Percentiles rank a stretch among this genome's conserved stretches.
Evolutionary conservation across 2,329 filamentous ascomycete species (phyloP).

Genomic region (Aspergillus cejpii): DNA sequence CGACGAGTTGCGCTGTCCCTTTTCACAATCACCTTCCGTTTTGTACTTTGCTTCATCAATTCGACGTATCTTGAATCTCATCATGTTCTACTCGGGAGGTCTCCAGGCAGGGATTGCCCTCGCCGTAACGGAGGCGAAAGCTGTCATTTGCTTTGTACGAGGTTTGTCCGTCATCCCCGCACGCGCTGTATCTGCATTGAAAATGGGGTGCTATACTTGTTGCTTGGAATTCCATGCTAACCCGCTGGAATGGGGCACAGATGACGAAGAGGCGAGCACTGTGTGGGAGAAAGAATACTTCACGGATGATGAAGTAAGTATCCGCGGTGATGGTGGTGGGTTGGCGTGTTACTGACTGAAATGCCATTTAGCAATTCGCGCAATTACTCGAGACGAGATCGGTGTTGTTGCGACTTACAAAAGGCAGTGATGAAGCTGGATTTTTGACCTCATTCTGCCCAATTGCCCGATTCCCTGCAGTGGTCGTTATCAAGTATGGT

Average conservation of each 20-base stretch:
- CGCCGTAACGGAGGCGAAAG: constrained; percentile 67
- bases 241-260: constrained; percentile 39
- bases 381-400: constrained; percentile 55
- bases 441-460: constrained; percentile 79
- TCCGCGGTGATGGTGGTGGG: neutral
- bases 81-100: constrained; percentile 75
- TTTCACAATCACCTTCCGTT: neutral
- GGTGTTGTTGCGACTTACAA: constrained; percentile 62
- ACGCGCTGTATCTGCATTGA: constrained; percentile 1
- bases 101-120: constrained; percentile 72
- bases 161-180: constrained; percentile 45
- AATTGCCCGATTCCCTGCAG: constrained; percentile 66
- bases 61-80: constrained; percentile 5
- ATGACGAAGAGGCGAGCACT: constrained; percentile 61
- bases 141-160: constrained; percentile 77
- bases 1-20: neutral
- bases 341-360: neutral
- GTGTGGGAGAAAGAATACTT: constrained; percentile 65
- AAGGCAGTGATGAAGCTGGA: constrained; percentile 70
- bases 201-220: neutral
- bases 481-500: constrained; percentile 67
- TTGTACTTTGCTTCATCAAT: too few relatives aligned
- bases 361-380: constrained; percentile 43
- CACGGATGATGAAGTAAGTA: constrained; percentile 48
- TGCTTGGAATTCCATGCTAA: neutral